These are phyloP conservation scores for Suillus ampliporus DNA, from an alignment of 768 basidiomycete genomes.

Conservation along the genomic window DNA sequence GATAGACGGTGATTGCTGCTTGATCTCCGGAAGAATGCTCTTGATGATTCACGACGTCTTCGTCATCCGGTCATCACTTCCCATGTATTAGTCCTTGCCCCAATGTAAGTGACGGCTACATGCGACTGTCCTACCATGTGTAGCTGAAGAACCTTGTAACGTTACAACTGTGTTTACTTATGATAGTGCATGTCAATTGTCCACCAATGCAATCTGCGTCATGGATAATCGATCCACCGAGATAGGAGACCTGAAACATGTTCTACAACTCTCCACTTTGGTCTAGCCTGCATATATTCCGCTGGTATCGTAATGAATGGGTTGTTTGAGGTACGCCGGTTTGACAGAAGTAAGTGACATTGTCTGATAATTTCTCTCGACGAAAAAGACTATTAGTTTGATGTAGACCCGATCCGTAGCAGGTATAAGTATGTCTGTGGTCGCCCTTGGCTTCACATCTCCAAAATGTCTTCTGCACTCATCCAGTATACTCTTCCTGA, in stretches of 20 bases:
- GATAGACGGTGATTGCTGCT: too few relatives aligned
- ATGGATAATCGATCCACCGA: too few relatives aligned
- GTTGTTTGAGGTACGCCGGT: neutral
- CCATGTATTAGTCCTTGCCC: neutral
- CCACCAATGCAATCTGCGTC: too few relatives aligned
- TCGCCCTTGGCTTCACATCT: neutral
- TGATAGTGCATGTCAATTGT: too few relatives aligned
- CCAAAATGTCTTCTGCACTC: slow-evolving; percentile 15
- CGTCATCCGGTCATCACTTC: neutral
- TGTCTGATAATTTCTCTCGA: neutral
- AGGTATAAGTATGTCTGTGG: neutral
- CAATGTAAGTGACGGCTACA: neutral
- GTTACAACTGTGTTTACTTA: too few relatives aligned
- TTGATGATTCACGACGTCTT: neutral
- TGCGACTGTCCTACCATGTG: neutral
- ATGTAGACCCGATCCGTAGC: neutral
- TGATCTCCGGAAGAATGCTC: neutral
- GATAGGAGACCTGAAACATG: slow-evolving; percentile 11
- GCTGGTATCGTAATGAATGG: neutral
- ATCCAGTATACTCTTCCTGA: slow-evolving; percentile 60
- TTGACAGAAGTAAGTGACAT: neutral
- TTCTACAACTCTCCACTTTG: slow-evolving; percentile 14
- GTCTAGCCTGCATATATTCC: neutral
- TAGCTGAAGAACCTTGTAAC: neutral
- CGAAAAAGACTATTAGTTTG: neutral